Evolutionary conservation across 1,284 basidiomycete genomes (phyloP).

Genomic region (Melampsora larici-populina): DNA sequence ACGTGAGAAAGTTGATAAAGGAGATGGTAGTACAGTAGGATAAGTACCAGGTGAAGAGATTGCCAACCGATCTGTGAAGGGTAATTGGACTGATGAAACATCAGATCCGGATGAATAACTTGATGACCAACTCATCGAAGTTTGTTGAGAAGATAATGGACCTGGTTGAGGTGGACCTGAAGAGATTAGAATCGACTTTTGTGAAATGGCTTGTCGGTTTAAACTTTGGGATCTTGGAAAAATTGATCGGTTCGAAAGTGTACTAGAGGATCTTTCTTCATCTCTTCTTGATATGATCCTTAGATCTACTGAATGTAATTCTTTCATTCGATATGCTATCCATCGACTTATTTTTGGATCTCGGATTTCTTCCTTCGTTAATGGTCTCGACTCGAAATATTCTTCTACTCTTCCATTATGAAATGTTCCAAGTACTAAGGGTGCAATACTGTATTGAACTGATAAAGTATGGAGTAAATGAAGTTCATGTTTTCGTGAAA

Average conservation of each 20-base stretch:
- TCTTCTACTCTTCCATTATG: constrained; percentile 87
- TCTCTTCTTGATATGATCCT: constrained; percentile 52
- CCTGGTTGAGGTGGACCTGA: constrained; percentile 2
- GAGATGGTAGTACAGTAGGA: constrained; percentile 42
- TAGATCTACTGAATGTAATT: constrained; percentile 84
- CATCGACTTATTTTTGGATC: constrained; percentile 70
- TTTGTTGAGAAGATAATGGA: constrained; percentile 46
- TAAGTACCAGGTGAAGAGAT: constrained; percentile 44
- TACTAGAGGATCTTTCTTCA: background rate
- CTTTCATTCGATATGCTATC: constrained; percentile 86
- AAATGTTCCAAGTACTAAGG: constrained; percentile 85
- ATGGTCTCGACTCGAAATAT: constrained; percentile 79
- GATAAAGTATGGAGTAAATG: constrained; percentile 81
- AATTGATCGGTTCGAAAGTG: background rate
- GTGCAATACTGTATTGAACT: constrained; percentile 79
- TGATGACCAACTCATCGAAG: constrained; percentile 47
- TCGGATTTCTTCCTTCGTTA: constrained; percentile 72
- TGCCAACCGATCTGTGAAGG: constrained; percentile 12
- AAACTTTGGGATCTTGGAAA: background rate
- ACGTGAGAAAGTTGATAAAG: constrained; percentile 44
- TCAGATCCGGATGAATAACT: constrained; percentile 44
- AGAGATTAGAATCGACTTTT: background rate
- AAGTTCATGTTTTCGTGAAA: constrained; percentile 77
- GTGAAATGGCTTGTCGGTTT: background rate
- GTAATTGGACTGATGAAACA: constrained; percentile 38